Conservation (phyloP, 768 basidiomycete species). For the Hydnum rufescens region DNA sequence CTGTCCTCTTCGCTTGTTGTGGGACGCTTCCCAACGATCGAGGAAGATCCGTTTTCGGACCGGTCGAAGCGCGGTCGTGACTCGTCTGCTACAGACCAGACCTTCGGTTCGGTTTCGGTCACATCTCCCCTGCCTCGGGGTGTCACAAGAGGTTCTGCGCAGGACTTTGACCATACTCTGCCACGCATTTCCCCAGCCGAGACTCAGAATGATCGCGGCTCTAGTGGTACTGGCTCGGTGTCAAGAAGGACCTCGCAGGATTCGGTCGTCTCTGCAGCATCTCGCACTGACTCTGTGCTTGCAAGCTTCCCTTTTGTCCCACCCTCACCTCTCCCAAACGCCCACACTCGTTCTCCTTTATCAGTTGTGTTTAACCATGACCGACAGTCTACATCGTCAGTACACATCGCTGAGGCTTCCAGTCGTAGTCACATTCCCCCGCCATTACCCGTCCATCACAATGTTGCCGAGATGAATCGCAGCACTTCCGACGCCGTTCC, state of each 20-base stretch:
- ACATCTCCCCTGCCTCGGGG: not conserved
- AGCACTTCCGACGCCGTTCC: not conserved
- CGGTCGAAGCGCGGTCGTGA: not conserved
- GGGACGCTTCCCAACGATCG: not conserved
- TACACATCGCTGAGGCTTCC: not conserved
- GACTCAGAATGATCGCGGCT: not conserved
- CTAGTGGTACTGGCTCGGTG: not conserved
- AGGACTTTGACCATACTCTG: not conserved
- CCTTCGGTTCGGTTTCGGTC: not conserved
- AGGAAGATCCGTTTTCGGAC: not conserved
- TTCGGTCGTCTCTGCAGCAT: constrained; percentile 5
- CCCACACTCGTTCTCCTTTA: constrained; percentile 23
- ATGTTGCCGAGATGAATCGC: not conserved
- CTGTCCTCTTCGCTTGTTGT: not conserved
- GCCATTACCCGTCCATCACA: not conserved
- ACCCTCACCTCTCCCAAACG: constrained; percentile 74
- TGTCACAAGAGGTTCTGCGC: not conserved
- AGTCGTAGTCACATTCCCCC: too few species aligned
- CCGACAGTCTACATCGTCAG: not conserved
- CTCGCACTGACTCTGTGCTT: constrained; percentile 7
- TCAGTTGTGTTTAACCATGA: constrained; percentile 7
- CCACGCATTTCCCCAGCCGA: not conserved
- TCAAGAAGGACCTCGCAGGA: constrained; percentile 1
- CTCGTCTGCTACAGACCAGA: not conserved
- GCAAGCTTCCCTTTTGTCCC: constrained; percentile 62